phyloP scores from a whole-genome alignment of 2,329 filamentous ascomycete genomes.

The Aureobasidium sp. region DNA sequence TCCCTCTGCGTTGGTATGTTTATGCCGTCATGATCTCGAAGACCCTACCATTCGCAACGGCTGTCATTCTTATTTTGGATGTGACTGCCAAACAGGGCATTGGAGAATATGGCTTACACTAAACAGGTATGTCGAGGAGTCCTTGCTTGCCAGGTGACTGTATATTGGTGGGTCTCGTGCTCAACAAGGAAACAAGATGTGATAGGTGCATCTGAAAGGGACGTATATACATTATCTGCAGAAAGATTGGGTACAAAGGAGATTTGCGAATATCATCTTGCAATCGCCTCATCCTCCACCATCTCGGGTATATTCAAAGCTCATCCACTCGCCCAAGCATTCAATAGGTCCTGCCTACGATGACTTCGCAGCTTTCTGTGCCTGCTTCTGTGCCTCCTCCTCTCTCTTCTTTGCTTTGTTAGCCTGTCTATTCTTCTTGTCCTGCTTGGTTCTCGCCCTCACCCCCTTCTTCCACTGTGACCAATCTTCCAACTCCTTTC shows the following conservation, averaged over 20 bases:
- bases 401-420: neutral
- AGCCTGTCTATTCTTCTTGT: neutral
- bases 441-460: neutral
- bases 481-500: neutral
- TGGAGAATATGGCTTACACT: neutral
- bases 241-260: neutral
- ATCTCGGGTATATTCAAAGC: neutral
- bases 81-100: neutral
- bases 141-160: too few relatives aligned
- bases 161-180: neutral
- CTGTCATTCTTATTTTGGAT: neutral
- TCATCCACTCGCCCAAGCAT: too few relatives aligned
- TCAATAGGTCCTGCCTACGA: neutral
- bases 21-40: conserved; percentile 12
- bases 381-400: too few relatives aligned
- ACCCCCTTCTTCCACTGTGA: neutral
- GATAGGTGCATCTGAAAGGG: too few relatives aligned
- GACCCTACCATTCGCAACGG: neutral
- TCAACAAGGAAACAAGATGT: neutral
- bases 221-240: neutral
- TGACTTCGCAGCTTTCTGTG: neutral
- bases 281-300: neutral
- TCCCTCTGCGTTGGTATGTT: neutral
- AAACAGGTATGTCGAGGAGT: neutral
- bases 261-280: neutral